Conservation (phyloP, 1,284 basidiomycete genomes). For the Inonotus obliquus region DNA sequence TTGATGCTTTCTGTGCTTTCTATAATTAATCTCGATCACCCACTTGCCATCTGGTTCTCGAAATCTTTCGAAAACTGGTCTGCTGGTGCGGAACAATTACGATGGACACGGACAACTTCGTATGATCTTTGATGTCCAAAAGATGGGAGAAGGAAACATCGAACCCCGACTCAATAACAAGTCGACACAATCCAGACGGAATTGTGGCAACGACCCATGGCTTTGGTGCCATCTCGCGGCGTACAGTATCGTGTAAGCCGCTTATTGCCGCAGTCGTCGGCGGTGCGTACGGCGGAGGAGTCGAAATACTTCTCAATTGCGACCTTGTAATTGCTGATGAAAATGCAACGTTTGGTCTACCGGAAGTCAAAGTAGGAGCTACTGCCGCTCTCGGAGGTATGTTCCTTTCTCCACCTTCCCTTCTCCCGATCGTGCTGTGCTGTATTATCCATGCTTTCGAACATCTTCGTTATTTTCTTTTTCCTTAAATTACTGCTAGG, state of each 20-base stretch:
- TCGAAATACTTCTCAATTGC: conserved; percentile 77
- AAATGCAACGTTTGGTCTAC: conserved; percentile 70
- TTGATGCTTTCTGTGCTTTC: not conserved
- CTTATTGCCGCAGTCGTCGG: conserved; percentile 84
- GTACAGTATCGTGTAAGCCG: conserved; percentile 63
- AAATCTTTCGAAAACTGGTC: not conserved
- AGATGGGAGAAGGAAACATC: conserved; percentile 16
- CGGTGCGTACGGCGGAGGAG: conserved; percentile 75
- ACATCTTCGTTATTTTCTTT: not conserved
- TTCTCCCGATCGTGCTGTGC: not conserved
- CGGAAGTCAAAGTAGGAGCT: conserved; percentile 81
- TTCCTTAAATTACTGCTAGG: not conserved
- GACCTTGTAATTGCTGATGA: conserved; percentile 77
- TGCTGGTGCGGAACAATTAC: conserved; percentile 24
- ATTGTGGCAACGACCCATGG: conserved; percentile 48
- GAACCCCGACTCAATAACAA: conserved; percentile 30
- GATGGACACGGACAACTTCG: conserved; percentile 52
- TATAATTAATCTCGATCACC: not conserved
- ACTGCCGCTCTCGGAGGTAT: conserved; percentile 70
- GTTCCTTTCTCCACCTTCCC: conserved; percentile 20
- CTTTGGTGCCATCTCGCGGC: conserved; percentile 72
- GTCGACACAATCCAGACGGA: conserved; percentile 36
- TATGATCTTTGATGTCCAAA: not conserved
- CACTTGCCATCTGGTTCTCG: not conserved
- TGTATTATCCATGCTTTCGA: not conserved